These are phyloP conservation scores for Naumovozyma dairenensis DNA, from an alignment of 805 yeast genomes.

Conservation along the genomic window DNA sequence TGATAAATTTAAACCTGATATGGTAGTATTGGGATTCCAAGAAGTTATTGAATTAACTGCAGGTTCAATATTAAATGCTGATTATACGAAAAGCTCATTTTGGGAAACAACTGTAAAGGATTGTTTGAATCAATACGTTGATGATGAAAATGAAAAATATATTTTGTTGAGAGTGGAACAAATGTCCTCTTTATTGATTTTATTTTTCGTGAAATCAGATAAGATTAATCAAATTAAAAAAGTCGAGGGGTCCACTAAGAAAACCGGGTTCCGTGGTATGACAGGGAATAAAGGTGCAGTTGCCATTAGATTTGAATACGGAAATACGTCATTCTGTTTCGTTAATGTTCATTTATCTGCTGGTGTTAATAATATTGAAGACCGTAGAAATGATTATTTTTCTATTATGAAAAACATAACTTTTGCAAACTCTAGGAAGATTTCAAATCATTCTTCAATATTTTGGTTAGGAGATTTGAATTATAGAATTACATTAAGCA, in stretches of 20 bases:
- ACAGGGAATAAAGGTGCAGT: conserved; percentile 96
- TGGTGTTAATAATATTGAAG: conserved; percentile 70
- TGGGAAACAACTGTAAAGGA: conserved; percentile 69
- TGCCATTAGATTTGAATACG: conserved; percentile 78
- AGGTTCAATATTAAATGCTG: conserved; percentile 78
- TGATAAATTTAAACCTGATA: conserved; percentile 50
- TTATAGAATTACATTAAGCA: conserved; percentile 62
- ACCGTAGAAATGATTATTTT: conserved; percentile 74
- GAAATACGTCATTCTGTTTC: conserved; percentile 70
- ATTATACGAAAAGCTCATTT: conserved; percentile 56
- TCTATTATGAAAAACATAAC: conserved; percentile 66
- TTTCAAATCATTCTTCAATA: conserved; percentile 74
- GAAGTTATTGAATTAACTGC: conserved; percentile 91
- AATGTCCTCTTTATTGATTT: conserved; percentile 59
- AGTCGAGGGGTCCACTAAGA: conserved; percentile 83
- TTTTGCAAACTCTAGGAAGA: conserved; percentile 66
- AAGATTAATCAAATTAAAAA: conserved; percentile 47
- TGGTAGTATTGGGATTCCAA: conserved; percentile 82
- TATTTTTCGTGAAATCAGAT: conserved; percentile 49
- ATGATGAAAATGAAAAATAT: conserved; percentile 46
- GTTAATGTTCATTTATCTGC: conserved; percentile 93
- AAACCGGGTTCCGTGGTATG: conserved; percentile 94
- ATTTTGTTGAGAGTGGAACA: conserved; percentile 61
- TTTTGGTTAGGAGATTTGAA: conserved; percentile 95
- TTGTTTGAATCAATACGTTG: conserved; percentile 49